A percentile compares a stretch with the other conserved stretches of the same genome.
These are phyloP conservation scores for Daldinia grandis DNA, from an alignment of 495 filamentous ascomycete species.

Conservation along the genomic window DNA sequence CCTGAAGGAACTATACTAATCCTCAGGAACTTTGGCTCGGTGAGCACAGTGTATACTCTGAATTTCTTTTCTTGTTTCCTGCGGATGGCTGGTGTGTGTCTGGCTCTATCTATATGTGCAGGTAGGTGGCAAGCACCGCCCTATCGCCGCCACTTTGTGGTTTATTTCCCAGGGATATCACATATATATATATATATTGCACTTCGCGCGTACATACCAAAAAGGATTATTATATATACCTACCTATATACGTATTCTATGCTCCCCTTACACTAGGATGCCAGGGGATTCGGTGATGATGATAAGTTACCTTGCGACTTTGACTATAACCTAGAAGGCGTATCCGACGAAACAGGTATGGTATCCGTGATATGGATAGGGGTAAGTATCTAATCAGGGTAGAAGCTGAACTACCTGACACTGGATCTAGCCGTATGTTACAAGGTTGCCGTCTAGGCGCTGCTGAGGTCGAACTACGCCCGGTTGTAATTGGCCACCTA, in stretches of 20 bases:
- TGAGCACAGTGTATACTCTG: neutral
- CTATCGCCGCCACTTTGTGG: neutral
- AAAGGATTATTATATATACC: neutral
- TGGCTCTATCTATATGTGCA: neutral
- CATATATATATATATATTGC: neutral
- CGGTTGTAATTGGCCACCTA: too few relatives aligned
- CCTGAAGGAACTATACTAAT: neutral
- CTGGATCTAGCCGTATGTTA: neutral
- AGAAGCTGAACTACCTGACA: neutral
- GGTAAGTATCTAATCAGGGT: neutral
- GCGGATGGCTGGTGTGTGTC: neutral
- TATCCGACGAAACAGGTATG: neutral
- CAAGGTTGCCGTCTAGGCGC: too few relatives aligned
- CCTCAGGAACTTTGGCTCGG: neutral
- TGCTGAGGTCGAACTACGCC: too few relatives aligned
- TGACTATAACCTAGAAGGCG: neutral
- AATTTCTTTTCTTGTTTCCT: neutral
- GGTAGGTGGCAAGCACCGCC: neutral
- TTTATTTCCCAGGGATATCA: neutral
- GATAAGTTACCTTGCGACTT: neutral
- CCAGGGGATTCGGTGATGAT: too few relatives aligned
- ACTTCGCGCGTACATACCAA: neutral
- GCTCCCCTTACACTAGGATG: neutral
- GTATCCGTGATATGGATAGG: neutral
- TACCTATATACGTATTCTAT: neutral